Base-by-base conservation (phyloP, 768 basidiomycete genomes). In the Kwoniella heveanensis region DNA sequence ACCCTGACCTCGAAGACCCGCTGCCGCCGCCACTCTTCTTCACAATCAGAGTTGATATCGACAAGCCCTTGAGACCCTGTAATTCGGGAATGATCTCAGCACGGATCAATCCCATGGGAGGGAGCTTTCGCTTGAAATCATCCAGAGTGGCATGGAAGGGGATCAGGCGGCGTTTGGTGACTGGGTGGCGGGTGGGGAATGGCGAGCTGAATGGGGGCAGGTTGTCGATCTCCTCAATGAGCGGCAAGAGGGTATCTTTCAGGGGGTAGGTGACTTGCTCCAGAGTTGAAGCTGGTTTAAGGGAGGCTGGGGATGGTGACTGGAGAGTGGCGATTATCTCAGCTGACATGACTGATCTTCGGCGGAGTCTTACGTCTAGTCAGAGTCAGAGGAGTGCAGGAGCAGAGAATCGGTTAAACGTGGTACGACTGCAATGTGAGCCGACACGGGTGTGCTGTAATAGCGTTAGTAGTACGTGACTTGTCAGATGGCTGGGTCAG, bases 91-190 rank as follows among this genome's bases (percentile, higher is more conserved):
- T 62, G 36, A 81, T 62, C 0, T 64, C 29, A 0, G 73, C 73
- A 27, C 76, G 70, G 6, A 83, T 60, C 64, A 81, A 73, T 12
- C 81, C 82, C 39, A 86, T 81, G 17, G 80, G 77, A 19, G 69
- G 65, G 30, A 64, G 19, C 48, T 19, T 37, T 32, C 49, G 52
- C 32, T 54, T n/a, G 15, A 57, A 60, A 37, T 72, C 71, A 7
- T 22, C 30, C 4, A 27, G 49, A 7, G 65, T 54, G 9, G 68
- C 55, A 32, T 72, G 65, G 26, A 72, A 57, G 0, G 71, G 71
- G 37, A 61, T 55, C 13, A 58, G 37, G 15, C 47, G 47, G 19
- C 58, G 58, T 4, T 57, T 48, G 27, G 17, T 58, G 21, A 53
- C 24, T 27, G 67, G 67, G 49, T 64, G 62, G 24, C 37, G 24